Evolutionary conservation across 805 yeast genomes (phyloP).

Genomic region (Candida mattraensis): DNA sequence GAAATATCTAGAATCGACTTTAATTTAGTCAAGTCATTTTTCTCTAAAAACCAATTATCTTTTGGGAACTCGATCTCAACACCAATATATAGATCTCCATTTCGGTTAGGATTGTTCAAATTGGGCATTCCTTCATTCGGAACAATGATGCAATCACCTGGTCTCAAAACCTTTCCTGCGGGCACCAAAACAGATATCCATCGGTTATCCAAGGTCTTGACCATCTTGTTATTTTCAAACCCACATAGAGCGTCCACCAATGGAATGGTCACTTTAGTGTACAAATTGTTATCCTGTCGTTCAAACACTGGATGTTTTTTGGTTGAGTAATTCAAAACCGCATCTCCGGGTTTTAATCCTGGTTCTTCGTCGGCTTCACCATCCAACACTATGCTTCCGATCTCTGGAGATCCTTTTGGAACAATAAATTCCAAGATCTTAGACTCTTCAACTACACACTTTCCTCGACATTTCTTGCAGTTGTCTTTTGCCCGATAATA

Average conservation of each 20-base stretch:
- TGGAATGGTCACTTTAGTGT: conserved; percentile 57
- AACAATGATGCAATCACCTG: conserved; percentile 66
- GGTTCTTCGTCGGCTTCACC: conserved; percentile 79
- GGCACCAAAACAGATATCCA: conserved; percentile 64
- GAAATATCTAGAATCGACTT: conserved; percentile 49
- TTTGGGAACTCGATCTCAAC: conserved; percentile 79
- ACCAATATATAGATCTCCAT: conserved; percentile 72
- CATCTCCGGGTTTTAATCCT: conserved; percentile 76
- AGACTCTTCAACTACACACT: conserved; percentile 57
- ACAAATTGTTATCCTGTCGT: conserved; percentile 59
- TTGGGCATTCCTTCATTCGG: conserved; percentile 84
- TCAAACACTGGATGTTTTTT: conserved; percentile 45
- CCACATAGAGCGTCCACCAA: conserved; percentile 86
- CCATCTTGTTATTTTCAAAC: conserved; percentile 57
- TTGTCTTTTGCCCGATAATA: conserved; percentile 60
- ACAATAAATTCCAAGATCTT: conserved; percentile 76
- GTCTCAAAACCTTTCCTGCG: conserved; percentile 77
- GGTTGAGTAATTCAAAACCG: conserved; percentile 59
- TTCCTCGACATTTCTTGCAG: conserved; percentile 77
- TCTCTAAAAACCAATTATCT: conserved; percentile 82
- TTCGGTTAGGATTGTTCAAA: conserved; percentile 27
- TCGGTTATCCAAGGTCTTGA: conserved; percentile 80
- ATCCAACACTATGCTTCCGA: conserved; percentile 58
- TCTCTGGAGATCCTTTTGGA: conserved; percentile 64
- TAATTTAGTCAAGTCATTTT: conserved; percentile 56